Base-by-base conservation (phyloP, 2,329 filamentous ascomycete species). In the Colletotrichum tanaceti region DNA sequence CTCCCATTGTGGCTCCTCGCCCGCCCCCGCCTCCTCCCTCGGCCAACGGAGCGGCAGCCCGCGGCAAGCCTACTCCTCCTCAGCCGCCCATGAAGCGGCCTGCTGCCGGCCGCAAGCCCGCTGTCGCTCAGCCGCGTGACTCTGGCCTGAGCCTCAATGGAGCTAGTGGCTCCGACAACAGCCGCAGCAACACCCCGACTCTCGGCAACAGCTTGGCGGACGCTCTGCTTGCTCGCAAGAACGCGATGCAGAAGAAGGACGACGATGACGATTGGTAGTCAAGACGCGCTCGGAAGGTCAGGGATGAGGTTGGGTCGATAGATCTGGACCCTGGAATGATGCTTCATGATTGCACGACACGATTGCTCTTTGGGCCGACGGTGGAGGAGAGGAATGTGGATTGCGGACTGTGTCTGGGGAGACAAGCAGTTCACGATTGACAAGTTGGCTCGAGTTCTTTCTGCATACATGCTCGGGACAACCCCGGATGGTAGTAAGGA, bases 61-160 rank as follows among this genome's bases (percentile, higher is more conserved):
- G 84, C 70, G 83, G 81, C 54, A 94, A 94, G 79, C 89, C 91
- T 0, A 87, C 89, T 11, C 91, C 93, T 2, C 93, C 93, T 3
- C 89, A 90, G 28, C 93, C 91, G 24, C 94, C 93, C 2, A 89
- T 88, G 14, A 97, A 97, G 81, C 87, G 95, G 24, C 94, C 94
- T 1, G 89, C 86, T 24, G 86, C 87, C 43, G 85, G 87, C 28
- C 89, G 90, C 70, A 97, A 96, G 79, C 90, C 93, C 0, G 89
- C 86, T 0, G 85, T 89, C 18, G 84, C 88, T 55, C 88, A 89
- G 63, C 61, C 70, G n/a, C 88, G 95, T 59, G 94, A 98, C 76
- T 90, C 87, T 24, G 87, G 85, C 60, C 87, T 90, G 83, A 89
- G 88, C 72, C 78, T 90, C 63, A 87, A 88, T 71, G 85, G 83